Evolutionary conservation across 1,284 basidiomycete genomes (phyloP), one percentile per base, ranked within the genome.

Genomic region (Ceratobasidium sp.): DNA sequence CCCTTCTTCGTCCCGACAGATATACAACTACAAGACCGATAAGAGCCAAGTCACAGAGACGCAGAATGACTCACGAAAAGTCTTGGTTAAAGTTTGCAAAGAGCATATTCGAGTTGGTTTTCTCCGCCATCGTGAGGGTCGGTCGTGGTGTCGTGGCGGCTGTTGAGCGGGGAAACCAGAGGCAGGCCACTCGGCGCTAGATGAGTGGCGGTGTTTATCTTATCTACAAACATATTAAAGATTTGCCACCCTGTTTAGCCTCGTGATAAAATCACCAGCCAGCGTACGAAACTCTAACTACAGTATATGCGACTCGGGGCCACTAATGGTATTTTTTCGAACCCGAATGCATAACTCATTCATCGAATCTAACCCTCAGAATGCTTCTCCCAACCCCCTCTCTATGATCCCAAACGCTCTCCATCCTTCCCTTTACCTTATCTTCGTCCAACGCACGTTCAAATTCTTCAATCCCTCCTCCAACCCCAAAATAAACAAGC

Each of bases 1-100:
- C 98, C 98, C 85, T 95, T 96, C 81, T 94, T 91, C 67, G 97
- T 98, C 0, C 98, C 98, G 10, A 99, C 94, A 1, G 96, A 96
- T 79, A 98, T 90, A 84, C 97, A 98, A 81, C 93, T 95, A 30
- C 20, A 33, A 41, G 23, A 46, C n/a, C 77, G 0, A n/a, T 44
- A 44, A 62, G 30, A 14, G 27, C 18, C 3, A 55, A 10, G 55
- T 46, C 33, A 48, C 35, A 66, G 41, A 16, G 55, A 20, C 68
- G 18, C 16, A 60, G 18, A 41, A 35, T 55, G 16, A 60, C 91
- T 78, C 84, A 94, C 91, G 93, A 93, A 83, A 94, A 95, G 83
- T 95, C 94, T 82, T 95, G 94, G 84, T 95, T 95, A 86, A 95
- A 95, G 85, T 94, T 94, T 38, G 93, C 94, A 81, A 94, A 95